These are phyloP conservation scores for Aspergillus affinis DNA, from an alignment of 495 filamentous ascomycete genomes.

Conservation along the genomic window DNA sequence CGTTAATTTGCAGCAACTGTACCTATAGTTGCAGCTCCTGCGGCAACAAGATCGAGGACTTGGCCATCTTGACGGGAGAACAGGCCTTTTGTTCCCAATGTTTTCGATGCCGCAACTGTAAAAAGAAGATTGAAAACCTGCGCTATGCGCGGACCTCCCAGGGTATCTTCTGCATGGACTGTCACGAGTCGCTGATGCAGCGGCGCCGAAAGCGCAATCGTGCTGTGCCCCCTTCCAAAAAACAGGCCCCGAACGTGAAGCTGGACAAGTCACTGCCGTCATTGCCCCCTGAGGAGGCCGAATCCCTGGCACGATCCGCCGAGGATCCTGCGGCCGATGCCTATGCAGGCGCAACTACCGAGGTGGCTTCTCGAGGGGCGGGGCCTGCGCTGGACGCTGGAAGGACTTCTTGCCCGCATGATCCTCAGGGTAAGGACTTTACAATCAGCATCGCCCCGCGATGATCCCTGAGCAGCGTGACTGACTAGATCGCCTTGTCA, in stretches of 20 bases:
- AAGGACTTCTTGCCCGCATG: slow-evolving; percentile 15
- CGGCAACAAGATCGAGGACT: slow-evolving; percentile 95
- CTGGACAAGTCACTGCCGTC: slow-evolving; percentile 94
- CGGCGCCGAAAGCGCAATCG: slow-evolving; percentile 85
- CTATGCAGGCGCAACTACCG: slow-evolving; percentile 67
- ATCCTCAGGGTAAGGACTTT: slow-evolving; percentile 26
- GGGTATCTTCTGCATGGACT: slow-evolving; percentile 99
- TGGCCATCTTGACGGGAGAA: slow-evolving; percentile 96
- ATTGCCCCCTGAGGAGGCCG: slow-evolving; percentile 69
- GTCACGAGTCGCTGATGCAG: slow-evolving; percentile 98
- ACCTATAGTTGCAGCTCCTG: slow-evolving; percentile 99
- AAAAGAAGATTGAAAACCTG: slow-evolving; percentile 96
- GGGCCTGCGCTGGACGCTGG: slow-evolving; percentile 33
- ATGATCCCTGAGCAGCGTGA: not conserved
- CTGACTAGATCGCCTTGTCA: not conserved
- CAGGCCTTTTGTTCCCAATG: slow-evolving; percentile 98
- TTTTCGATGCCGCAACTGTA: slow-evolving; percentile 97
- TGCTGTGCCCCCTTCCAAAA: slow-evolving; percentile 55
- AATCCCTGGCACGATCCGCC: slow-evolving; percentile 60
- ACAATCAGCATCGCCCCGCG: not conserved
- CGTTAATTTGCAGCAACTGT: slow-evolving; percentile 98
- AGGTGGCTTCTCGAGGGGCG: slow-evolving; percentile 66
- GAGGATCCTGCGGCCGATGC: slow-evolving; percentile 63
- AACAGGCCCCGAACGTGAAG: slow-evolving; percentile 59
- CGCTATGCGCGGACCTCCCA: slow-evolving; percentile 97